Percentiles rank a stretch among this genome's conserved stretches.
Conservation (phyloP, 2,329 filamentous ascomycete genomes). For the Pseudocercospora pini-densiflorae region DNA sequence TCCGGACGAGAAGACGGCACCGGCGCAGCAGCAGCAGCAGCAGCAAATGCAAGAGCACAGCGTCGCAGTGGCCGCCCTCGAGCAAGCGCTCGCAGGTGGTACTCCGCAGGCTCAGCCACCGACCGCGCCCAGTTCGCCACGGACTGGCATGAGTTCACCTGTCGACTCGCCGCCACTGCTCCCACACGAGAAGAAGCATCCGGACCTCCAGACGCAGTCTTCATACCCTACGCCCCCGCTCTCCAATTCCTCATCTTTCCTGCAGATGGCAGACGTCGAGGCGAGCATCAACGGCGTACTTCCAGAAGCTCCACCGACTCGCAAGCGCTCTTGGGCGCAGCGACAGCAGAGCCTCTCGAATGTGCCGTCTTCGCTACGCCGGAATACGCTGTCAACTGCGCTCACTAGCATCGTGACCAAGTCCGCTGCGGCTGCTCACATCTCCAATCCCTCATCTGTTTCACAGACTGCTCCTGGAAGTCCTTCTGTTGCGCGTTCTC, state of each 20-base stretch:
- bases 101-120: constrained; percentile 30
- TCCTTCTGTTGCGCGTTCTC: constrained; percentile 52
- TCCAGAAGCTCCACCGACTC: constrained; percentile 25
- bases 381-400: constrained; percentile 54
- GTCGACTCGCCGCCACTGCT: constrained; percentile 40
- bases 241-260: constrained; percentile 46
- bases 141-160: constrained; percentile 25
- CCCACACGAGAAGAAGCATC: constrained; percentile 41
- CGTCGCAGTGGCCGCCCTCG: constrained; percentile 25
- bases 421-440: constrained; percentile 68
- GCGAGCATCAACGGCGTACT: constrained; percentile 27
- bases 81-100: constrained; percentile 28
- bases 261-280: constrained; percentile 34
- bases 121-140: constrained; percentile 43
- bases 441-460: constrained; percentile 68
- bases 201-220: constrained; percentile 26
- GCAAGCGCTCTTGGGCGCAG: constrained; percentile 33
- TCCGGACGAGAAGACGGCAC: constrained; percentile 21
- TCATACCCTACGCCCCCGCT: constrained; percentile 48
- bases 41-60: constrained; percentile 27
- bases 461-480: constrained; percentile 59
- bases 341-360: constrained; percentile 31
- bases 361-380: constrained; percentile 38
- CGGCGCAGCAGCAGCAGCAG: constrained; percentile 10
- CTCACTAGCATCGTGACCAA: constrained; percentile 69